These are phyloP conservation scores for Tetrapisispora phaffii DNA, from an alignment of 805 yeast genomes.

Conservation along the genomic window DNA sequence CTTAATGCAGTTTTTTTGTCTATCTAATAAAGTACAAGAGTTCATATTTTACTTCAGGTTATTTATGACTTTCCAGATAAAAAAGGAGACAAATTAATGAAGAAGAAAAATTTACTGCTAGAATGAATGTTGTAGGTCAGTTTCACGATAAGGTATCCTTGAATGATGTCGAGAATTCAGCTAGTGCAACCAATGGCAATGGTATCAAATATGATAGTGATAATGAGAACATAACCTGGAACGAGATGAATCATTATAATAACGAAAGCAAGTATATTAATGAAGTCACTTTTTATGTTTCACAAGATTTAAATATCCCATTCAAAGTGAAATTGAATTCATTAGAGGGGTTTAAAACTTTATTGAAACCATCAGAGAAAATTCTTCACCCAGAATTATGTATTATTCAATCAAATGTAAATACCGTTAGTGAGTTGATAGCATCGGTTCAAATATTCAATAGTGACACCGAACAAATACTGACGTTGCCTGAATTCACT, in stretches of 20 bases:
- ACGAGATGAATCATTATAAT: neutral
- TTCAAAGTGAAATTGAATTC: constrained; percentile 40
- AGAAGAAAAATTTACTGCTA: no score
- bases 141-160: no score
- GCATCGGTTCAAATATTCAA: constrained; percentile 38
- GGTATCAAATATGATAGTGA: neutral
- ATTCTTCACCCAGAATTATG: constrained; percentile 39
- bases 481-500: constrained; percentile 42
- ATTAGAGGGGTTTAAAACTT: constrained; percentile 36
- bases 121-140: no score
- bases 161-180: no score
- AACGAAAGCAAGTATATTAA: constrained; percentile 11
- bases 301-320: constrained; percentile 44
- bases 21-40: no score
- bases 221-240: neutral
- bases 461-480: constrained; percentile 35
- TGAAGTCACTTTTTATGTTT: constrained; percentile 45
- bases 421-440: constrained; percentile 29
- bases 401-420: constrained; percentile 33
- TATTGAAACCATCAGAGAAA: constrained; percentile 37
- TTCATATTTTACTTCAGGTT: no score
- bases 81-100: no score
- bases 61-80: no score
- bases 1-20: no score
- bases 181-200: neutral